Base-by-base conservation (phyloP, 2,329 filamentous ascomycete species). In the Zalaria sp. region DNA sequence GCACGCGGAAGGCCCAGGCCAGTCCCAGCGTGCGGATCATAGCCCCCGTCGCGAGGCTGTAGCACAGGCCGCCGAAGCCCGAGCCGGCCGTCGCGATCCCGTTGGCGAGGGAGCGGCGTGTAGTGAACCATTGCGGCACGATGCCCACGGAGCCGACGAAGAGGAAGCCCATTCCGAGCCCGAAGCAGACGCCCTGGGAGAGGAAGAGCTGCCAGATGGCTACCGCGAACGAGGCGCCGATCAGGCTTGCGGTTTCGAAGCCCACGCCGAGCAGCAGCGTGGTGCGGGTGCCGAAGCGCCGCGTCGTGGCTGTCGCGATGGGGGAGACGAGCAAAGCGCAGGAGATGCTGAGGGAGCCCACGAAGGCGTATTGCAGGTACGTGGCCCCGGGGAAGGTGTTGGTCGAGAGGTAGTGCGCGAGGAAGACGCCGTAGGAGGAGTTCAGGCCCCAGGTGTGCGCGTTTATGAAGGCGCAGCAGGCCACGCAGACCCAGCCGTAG, bases 191-290 rank as follows among this genome's bases (percentile, higher is more conserved):
- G 4, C 84, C 84, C 55, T 89, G 84, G 4, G 71, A 74, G 0
- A 89, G 69, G 43, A 87, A 78, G 1, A 91, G 68, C 31, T 89
- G 83, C 79, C 82, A 88, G 43, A 84, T 78, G 43, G 74, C 54
- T 10, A 56, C 64, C 0, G 80, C 73, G 51, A 86, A 87, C 9
- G 77, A 81, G 5, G 83, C 82, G 2, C 74, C 75, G 36, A 87
- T 72, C 46, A 88, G 71, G 25, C 75, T 77, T 5, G 66, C 61
- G 37, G 77, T 70, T 56, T 84, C 74, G 37, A 88, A 63, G 1
- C 75, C 56, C 2, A 78, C 69, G 8, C 83, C 83, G 10, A 79
- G 60, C 34, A 79, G 66, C 25, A 89, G 68, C 0, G 77, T 79
- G 0, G 64, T 64, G 34, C 71, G 73, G 0, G 81, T 86, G 5